Evolutionary conservation across 345 rosid genomes (phyloP), one percentile per base, ranked within the genome.

Genomic region (Eucalyptus erythrocorys): DNA sequence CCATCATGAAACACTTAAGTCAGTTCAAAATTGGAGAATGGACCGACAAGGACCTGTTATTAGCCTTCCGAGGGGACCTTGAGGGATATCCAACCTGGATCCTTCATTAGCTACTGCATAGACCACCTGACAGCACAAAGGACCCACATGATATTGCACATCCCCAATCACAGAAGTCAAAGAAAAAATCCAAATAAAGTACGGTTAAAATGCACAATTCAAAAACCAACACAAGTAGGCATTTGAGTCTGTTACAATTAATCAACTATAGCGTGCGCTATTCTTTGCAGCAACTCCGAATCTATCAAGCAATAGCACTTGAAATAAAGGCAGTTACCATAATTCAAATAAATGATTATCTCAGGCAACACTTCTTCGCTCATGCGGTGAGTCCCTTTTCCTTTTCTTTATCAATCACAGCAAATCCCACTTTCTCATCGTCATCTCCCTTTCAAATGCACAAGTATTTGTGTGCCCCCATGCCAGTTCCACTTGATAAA

Each of bases 101-200:
- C 98, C 95, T 88, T 97, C 99, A 37, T 95, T 94, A 80, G 97
- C 99, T 87, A 97, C 97, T 64, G 96, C 95, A 87, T 95, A 94
- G 85, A 97, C 99, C 34, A 98, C 99, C 99, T 98, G 84, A 76
- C 47, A 76, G 84, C 47, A 76, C 47, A 22, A 40, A 40, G 16
- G 84, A 76, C 84, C 47, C 84, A 40, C 84, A 76, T 37, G 22
- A 71, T 71, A 19, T 21, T 42, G 27, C 45, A 3, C 81, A 71
- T 71, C 81, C 81, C 45, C 45, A 24, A 71, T 37, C 26, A 11
- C 81, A 71, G 81, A 71, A 71, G 45, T 10, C 47, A 76, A 21
- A 21, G 45, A 37, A 43, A 40, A 40, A 40, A 21, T 27, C 84
- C 42, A 76, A 76, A 11, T 76, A 40, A 43, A 76, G 8, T 21